Evolutionary conservation across 345 rosid genomes (phyloP).

Genomic region (Reutealis trisperma): DNA sequence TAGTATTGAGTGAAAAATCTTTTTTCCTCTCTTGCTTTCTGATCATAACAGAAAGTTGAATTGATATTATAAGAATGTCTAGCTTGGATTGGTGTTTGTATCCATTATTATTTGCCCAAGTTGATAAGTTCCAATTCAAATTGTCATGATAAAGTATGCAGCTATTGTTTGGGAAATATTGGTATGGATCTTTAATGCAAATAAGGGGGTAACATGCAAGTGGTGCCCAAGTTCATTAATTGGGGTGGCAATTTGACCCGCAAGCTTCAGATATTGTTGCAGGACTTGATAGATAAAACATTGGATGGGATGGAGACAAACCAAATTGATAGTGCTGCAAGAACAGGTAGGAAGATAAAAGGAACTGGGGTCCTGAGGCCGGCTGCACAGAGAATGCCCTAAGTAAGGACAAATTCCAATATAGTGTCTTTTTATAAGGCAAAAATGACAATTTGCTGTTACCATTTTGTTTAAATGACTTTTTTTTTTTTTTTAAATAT

Average conservation of each 20-base stretch:
- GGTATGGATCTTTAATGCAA: background rate
- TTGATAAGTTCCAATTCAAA: background rate
- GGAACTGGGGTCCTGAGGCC: background rate
- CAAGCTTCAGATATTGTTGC: background rate
- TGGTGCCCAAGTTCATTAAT: background rate
- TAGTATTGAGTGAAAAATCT: background rate
- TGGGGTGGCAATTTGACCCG: background rate
- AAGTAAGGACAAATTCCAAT: background rate
- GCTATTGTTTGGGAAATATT: background rate
- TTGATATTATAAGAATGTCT: background rate
- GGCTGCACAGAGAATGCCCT: no score
- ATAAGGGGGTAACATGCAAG: background rate
- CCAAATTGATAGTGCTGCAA: background rate
- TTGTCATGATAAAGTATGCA: background rate
- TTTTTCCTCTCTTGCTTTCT: background rate
- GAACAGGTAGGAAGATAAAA: background rate
- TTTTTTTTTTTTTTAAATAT: no score
- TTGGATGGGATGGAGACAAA: background rate
- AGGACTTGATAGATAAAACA: background rate
- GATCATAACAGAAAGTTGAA: background rate
- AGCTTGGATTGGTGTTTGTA: background rate
- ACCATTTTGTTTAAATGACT: no score
- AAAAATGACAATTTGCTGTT: background rate
- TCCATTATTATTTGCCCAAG: background rate
- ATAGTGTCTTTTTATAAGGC: background rate